Evolutionary conservation across 2,329 filamentous ascomycete species (phyloP).

Genomic region (Escovopsis sp.): DNA sequence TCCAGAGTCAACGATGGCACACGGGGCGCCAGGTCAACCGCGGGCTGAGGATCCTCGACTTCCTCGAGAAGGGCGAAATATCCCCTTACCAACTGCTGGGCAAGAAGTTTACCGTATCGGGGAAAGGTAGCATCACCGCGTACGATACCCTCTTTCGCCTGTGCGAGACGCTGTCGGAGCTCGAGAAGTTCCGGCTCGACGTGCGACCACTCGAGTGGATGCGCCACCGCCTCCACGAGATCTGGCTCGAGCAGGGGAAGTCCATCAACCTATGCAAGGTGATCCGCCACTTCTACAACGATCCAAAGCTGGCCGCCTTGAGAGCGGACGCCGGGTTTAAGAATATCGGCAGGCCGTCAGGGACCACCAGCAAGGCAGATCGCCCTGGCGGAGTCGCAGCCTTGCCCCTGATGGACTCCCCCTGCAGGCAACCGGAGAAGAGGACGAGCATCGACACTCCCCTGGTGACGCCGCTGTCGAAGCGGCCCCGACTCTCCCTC

Average conservation of each 20-base stretch:
- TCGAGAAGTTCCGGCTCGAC: slow-evolving; percentile 38
- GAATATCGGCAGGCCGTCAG: slow-evolving; percentile 42
- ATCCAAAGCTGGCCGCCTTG: slow-evolving; percentile 34
- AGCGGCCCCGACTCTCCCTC: slow-evolving; percentile 12
- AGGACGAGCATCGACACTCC: slow-evolving; percentile 20
- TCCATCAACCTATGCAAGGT: slow-evolving; percentile 37
- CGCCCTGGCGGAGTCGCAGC: slow-evolving; percentile 6
- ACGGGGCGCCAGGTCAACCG: slow-evolving; percentile 42
- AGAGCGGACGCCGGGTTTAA: slow-evolving; percentile 39
- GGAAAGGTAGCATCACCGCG: slow-evolving; percentile 27
- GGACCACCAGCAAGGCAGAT: slow-evolving; percentile 20
- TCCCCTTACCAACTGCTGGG: slow-evolving; percentile 42
- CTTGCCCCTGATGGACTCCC: slow-evolving; percentile 5
- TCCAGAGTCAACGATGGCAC: slow-evolving; percentile 32
- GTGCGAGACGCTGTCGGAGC: slow-evolving; percentile 37
- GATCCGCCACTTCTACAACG: slow-evolving; percentile 41
- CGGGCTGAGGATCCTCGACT: slow-evolving; percentile 36
- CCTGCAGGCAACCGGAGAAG: slow-evolving; percentile 15
- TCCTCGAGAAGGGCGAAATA: slow-evolving; percentile 34
- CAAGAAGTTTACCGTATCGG: slow-evolving; percentile 32
- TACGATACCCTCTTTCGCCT: slow-evolving; percentile 45
- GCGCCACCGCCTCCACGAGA: slow-evolving; percentile 39
- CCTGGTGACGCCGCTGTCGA: slow-evolving; percentile 11
- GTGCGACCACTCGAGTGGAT: slow-evolving; percentile 41
- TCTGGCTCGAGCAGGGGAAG: slow-evolving; percentile 27